These are phyloP conservation scores for Termitomyces sp. DNA, from an alignment of 768 basidiomycete genomes.

Conservation along the genomic window DNA sequence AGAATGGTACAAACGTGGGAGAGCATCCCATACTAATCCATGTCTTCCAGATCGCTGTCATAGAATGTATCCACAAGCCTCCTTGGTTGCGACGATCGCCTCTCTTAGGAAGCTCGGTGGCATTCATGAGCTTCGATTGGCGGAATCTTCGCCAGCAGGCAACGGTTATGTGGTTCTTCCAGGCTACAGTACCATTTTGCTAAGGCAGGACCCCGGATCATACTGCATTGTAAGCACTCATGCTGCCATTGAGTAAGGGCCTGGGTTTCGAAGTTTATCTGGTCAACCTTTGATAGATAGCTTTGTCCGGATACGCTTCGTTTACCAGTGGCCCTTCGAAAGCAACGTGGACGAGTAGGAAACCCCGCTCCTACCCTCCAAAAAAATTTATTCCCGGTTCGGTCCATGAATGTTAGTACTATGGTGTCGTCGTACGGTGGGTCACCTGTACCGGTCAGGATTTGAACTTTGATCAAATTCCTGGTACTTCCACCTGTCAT, in stretches of 20 bases:
- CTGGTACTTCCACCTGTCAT: too few relatives aligned
- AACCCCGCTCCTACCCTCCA: neutral
- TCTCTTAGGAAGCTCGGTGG: neutral
- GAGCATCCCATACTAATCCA: neutral
- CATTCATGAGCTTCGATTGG: neutral
- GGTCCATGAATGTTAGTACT: neutral
- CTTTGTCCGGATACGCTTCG: neutral
- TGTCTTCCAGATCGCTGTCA: neutral
- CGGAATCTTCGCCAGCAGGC: neutral
- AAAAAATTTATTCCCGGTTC: neutral
- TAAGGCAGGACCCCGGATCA: neutral
- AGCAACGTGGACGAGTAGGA: neutral
- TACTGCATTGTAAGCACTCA: neutral
- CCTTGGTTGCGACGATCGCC: slow-evolving; percentile 1
- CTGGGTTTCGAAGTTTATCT: neutral
- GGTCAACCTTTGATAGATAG: neutral
- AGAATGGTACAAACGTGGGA: neutral
- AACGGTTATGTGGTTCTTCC: neutral
- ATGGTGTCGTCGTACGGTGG: too few relatives aligned
- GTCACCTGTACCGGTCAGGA: too few relatives aligned
- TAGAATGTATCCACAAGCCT: neutral
- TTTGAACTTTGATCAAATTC: too few relatives aligned
- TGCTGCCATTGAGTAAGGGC: neutral
- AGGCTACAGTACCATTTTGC: neutral
- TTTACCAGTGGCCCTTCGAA: neutral